phyloP scores from a whole-genome alignment of 2,329 filamentous ascomycete species.

The Stromatinia cepivora region DNA sequence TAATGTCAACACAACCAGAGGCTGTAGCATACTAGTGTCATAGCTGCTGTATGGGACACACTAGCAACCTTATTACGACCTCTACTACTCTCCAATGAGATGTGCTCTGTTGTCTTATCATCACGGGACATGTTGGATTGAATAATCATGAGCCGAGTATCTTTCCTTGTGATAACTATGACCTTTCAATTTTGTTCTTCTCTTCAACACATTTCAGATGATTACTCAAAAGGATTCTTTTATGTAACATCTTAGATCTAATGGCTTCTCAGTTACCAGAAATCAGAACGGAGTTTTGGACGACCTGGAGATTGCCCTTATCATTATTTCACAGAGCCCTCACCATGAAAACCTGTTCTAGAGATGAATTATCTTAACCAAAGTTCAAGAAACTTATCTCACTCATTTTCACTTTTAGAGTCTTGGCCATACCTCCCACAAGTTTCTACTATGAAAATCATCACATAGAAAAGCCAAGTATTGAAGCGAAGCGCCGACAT shows the following conservation, averaged over 20 bases:
- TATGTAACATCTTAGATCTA: too few species aligned
- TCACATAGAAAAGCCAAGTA: neutral
- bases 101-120: neutral
- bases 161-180: too few species aligned
- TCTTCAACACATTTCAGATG: too few species aligned
- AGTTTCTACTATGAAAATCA: neutral
- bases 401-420: too few species aligned
- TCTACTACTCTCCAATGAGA: neutral
- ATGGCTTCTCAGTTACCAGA: neutral
- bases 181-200: neutral
- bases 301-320: neutral
- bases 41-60: neutral
- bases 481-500: too few species aligned
- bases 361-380: too few species aligned
- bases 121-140: neutral
- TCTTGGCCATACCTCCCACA: neutral
- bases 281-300: neutral
- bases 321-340: neutral
- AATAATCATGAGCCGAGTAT: neutral
- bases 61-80: neutral
- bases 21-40: neutral
- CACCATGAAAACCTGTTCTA: too few species aligned
- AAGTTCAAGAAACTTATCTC: too few species aligned
- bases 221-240: too few species aligned
- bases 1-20: neutral